Evolutionary conservation across 345 rosid genomes (phyloP).

Genomic region (Eutrema japonicum): DNA sequence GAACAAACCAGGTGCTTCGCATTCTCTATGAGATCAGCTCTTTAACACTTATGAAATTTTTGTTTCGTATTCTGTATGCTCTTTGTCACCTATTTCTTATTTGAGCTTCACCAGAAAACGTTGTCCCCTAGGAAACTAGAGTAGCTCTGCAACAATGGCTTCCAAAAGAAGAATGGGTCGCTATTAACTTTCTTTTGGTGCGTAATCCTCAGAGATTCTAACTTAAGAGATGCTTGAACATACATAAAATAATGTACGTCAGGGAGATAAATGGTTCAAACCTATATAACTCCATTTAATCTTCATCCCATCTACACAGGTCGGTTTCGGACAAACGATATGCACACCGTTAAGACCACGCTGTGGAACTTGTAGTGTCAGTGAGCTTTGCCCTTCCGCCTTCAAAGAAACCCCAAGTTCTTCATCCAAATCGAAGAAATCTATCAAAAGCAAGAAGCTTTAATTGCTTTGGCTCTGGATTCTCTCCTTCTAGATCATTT

Average conservation of each 20-base stretch:
- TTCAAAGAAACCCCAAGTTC: constrained; percentile 68
- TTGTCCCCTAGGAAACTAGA: constrained; percentile 85
- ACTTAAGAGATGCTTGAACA: constrained; percentile 11
- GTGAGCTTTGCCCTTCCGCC: constrained; percentile 81
- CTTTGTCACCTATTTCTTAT: constrained; percentile 21
- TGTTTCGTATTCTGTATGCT: constrained; percentile 7
- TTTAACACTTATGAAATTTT: not conserved
- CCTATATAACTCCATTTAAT: not conserved
- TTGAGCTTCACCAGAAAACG: constrained; percentile 56
- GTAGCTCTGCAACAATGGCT: constrained; percentile 85
- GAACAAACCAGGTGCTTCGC: constrained; percentile 64
- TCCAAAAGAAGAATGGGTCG: constrained; percentile 93
- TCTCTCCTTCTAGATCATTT: constrained; percentile 13
- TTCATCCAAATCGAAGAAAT: constrained; percentile 54
- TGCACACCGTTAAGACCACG: constrained; percentile 84
- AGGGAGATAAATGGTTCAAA: not conserved
- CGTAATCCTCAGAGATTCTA: constrained; percentile 18
- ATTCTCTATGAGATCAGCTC: not conserved
- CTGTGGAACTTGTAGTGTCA: constrained; percentile 67
- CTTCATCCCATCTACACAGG: constrained; percentile 42
- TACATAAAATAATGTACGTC: not conserved
- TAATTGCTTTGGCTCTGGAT: constrained; percentile 30
- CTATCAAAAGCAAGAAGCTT: constrained; percentile 45
- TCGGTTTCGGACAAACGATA: constrained; percentile 91
- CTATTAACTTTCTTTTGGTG: constrained; percentile 92